Evolutionary conservation across 768 basidiomycete genomes (phyloP).

Genomic region (Gautieria morchelliformis): DNA sequence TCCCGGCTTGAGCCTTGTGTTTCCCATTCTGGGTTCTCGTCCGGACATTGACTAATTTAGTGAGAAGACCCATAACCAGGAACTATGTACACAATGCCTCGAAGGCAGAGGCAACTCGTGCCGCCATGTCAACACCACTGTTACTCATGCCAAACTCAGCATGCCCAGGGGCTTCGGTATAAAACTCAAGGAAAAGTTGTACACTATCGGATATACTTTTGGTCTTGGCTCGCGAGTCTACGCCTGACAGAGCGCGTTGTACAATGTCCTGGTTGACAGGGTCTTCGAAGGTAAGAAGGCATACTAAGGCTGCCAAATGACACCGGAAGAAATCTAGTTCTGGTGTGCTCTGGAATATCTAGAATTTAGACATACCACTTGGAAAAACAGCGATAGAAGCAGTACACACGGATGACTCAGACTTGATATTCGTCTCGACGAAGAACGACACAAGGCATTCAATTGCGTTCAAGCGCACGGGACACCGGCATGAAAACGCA

Average conservation of each 20-base stretch:
- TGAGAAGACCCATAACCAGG: no score
- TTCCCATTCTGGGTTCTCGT: slow-evolving; percentile 88
- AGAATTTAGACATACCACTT: background rate
- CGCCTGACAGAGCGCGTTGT: background rate
- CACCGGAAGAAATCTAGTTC: slow-evolving; percentile 38
- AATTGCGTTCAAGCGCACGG: slow-evolving; percentile 33
- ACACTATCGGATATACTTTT: background rate
- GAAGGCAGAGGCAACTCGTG: background rate
- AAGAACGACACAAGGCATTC: slow-evolving; percentile 45
- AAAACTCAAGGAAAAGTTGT: background rate
- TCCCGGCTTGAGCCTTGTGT: slow-evolving; percentile 84
- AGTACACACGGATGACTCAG: slow-evolving; percentile 21
- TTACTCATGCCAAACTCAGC: background rate
- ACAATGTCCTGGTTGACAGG: slow-evolving; percentile 17
- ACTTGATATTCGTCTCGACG: slow-evolving; percentile 17
- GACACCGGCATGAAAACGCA: slow-evolving; percentile 43
- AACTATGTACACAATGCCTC: background rate
- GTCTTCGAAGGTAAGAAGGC: slow-evolving; percentile 31
- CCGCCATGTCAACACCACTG: background rate
- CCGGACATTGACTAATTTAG: no score
- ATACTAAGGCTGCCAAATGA: slow-evolving; percentile 69
- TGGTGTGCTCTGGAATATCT: background rate
- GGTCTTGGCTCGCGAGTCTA: background rate
- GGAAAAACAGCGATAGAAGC: slow-evolving; percentile 26
- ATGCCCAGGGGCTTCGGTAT: background rate